Evolutionary conservation across 2,329 filamentous ascomycete genomes (phyloP).

Genomic region (Aurifilum marmelostoma): DNA sequence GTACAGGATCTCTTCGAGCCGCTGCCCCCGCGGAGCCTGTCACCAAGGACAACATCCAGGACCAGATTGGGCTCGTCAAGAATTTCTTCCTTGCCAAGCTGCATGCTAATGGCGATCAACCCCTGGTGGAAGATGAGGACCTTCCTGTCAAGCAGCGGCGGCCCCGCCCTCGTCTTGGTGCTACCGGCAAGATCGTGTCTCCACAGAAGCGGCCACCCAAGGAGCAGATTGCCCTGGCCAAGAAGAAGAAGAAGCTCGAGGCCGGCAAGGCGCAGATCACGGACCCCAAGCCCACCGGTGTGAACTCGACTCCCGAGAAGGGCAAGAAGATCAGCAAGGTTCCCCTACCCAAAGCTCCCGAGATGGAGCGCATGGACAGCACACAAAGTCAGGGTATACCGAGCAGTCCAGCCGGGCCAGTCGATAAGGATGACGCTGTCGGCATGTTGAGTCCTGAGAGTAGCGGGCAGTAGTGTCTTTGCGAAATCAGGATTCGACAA

Average conservation of each 20-base stretch:
- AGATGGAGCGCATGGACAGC: constrained; percentile 63
- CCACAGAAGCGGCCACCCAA: constrained; percentile 81
- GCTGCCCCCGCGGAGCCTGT: constrained; percentile 75
- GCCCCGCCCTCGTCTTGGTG: constrained; percentile 66
- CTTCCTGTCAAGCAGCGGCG: constrained; percentile 88
- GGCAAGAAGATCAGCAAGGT: constrained; percentile 56
- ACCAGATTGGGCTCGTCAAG: constrained; percentile 84
- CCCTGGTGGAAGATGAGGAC: constrained; percentile 92
- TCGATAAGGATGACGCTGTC: constrained; percentile 63
- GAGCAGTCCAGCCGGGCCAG: constrained; percentile 59
- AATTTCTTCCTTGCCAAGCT: constrained; percentile 92
- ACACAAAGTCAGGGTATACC: constrained; percentile 61
- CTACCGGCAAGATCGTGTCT: constrained; percentile 83
- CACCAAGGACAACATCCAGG: constrained; percentile 74
- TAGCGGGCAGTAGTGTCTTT: constrained; percentile 53
- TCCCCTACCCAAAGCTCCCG: constrained; percentile 43
- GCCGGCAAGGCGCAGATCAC: constrained; percentile 53
- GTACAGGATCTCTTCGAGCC: constrained; percentile 66
- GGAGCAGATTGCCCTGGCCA: constrained; percentile 80
- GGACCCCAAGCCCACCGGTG: constrained; percentile 43
- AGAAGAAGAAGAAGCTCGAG: constrained; percentile 84
- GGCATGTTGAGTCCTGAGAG: constrained; percentile 88
- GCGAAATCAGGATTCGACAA: background rate
- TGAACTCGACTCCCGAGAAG: constrained; percentile 41
- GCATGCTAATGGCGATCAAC: constrained; percentile 78